These are phyloP conservation scores for Bipolaris bicolor DNA, from an alignment of 2,329 filamentous ascomycete species.

Conservation along the genomic window DNA sequence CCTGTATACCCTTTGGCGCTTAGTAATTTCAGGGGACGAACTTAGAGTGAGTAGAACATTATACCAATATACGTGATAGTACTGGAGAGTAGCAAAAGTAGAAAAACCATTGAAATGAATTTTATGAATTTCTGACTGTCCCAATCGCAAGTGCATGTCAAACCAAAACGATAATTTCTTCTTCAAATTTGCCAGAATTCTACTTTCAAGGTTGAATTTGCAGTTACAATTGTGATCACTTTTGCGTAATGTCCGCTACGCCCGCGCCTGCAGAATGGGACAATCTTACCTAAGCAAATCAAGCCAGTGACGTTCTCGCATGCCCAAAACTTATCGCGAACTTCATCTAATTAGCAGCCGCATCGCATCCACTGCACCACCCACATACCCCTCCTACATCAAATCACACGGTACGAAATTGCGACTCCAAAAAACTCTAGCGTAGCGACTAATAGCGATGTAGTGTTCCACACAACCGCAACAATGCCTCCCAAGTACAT, in stretches of 20 bases:
- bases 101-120: slow-evolving; percentile 9
- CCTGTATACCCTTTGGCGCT: slow-evolving; percentile 24
- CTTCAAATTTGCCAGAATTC: too few species aligned
- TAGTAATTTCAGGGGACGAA: slow-evolving; percentile 18
- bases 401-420: slow-evolving; percentile 11
- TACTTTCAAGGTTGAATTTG: background rate
- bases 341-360: slow-evolving; percentile 12
- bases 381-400: slow-evolving; percentile 1
- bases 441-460: background rate
- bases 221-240: background rate
- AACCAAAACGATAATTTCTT: background rate
- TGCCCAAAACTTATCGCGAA: slow-evolving; percentile 7
- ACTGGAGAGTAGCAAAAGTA: slow-evolving; percentile 24
- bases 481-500: slow-evolving; percentile 43
- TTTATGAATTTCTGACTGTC: background rate
- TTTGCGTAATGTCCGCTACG: background rate
- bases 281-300: slow-evolving; percentile 2
- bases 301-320: slow-evolving; percentile 5
- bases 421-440: background rate
- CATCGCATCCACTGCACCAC: slow-evolving; percentile 18
- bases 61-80: slow-evolving; percentile 29
- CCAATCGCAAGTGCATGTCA: background rate
- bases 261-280: background rate
- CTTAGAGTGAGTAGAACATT: slow-evolving; percentile 34
- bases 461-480: slow-evolving; percentile 5